phyloP scores from a whole-genome alignment of 2,329 filamentous ascomycete species.

The Aspergillus pseudoterreus region DNA sequence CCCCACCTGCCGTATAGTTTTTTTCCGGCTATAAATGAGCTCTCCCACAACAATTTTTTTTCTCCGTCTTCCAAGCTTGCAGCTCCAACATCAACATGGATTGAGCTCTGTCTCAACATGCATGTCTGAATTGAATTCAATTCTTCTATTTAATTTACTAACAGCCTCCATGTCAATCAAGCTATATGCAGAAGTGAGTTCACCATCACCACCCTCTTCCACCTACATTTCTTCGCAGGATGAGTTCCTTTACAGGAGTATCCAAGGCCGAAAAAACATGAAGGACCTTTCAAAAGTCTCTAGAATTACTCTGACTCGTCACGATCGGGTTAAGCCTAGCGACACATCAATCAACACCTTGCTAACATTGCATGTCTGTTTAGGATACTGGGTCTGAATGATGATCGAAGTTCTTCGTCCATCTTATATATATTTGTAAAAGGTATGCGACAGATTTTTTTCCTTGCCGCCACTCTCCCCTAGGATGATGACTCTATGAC shows the following conservation, averaged over 20 bases:
- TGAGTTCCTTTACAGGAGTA: slow-evolving; percentile 50
- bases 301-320: slow-evolving; percentile 55
- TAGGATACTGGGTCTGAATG: background rate
- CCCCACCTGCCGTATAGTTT: slow-evolving; percentile 12
- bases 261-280: slow-evolving; percentile 57
- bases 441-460: slow-evolving; percentile 37
- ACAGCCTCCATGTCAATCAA: background rate
- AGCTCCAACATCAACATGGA: slow-evolving; percentile 8
- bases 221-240: slow-evolving; percentile 20
- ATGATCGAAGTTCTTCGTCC: too few relatives aligned
- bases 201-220: background rate
- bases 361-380: too few relatives aligned
- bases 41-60: slow-evolving; percentile 21
- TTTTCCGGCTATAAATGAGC: slow-evolving; percentile 14
- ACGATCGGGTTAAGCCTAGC: too few relatives aligned
- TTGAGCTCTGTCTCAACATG: slow-evolving; percentile 1
- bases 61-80: slow-evolving; percentile 14
- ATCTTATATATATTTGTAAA: slow-evolving; percentile 24
- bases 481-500: slow-evolving; percentile 61
- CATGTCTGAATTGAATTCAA: background rate
- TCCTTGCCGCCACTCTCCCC: slow-evolving; percentile 11
- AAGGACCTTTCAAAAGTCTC: slow-evolving; percentile 47
- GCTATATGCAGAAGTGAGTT: background rate
- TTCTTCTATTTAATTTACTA: background rate
- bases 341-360: too few relatives aligned